Evolutionary conservation across 2,329 filamentous ascomycete genomes (phyloP).

Genomic region (Cladosporium sp.): DNA sequence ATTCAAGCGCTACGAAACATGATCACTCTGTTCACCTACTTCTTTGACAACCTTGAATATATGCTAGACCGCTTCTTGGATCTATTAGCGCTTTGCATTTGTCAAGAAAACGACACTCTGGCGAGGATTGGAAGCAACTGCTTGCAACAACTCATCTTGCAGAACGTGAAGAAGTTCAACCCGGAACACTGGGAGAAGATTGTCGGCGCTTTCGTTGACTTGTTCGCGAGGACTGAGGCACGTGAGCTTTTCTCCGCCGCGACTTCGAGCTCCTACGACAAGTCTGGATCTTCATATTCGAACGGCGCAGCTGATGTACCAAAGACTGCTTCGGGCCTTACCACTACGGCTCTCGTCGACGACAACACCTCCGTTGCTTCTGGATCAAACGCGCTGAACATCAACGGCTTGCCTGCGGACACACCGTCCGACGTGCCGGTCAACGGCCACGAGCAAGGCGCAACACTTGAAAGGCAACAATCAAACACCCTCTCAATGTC

Average conservation of each 20-base stretch:
- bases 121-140: conserved; percentile 98
- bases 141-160: conserved; percentile 89
- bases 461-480: conserved; percentile 8
- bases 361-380: conserved; percentile 18
- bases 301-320: conserved; percentile 20
- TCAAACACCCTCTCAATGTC: conserved; percentile 16
- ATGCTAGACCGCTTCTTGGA: conserved; percentile 98
- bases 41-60: conserved; percentile 91
- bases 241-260: conserved; percentile 92
- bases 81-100: conserved; percentile 90
- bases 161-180: conserved; percentile 91
- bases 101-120: conserved; percentile 98
- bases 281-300: conserved; percentile 20
- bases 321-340: conserved; percentile 18
- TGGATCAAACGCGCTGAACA: conserved; percentile 37
- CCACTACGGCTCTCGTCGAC: conserved; percentile 10
- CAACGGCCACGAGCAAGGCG: conserved; percentile 18
- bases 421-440: conserved; percentile 17
- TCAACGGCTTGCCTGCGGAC: conserved; percentile 32
- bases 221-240: conserved; percentile 92
- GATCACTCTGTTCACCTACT: conserved; percentile 98
- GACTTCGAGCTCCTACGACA: conserved; percentile 41
- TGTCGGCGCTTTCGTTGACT: conserved; percentile 88
- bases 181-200: conserved; percentile 88
- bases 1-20: conserved; percentile 97